These are phyloP conservation scores for Gigaspora rosea DNA, from an alignment of 192 early-diverging fungal genomes.

Conservation along the genomic window DNA sequence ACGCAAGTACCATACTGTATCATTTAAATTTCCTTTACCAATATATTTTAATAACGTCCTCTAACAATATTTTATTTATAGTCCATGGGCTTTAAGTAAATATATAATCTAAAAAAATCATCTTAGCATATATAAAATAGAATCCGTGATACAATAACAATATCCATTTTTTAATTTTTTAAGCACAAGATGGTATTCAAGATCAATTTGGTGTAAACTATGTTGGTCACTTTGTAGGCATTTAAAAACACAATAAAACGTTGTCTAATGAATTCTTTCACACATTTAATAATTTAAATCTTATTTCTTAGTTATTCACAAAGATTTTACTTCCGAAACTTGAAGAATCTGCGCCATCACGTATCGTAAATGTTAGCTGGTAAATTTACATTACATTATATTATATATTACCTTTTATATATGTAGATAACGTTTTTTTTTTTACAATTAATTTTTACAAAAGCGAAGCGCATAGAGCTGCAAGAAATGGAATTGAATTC, in stretches of 20 bases:
- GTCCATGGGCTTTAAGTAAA: slow-evolving; percentile 33
- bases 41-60: neutral
- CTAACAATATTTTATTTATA: neutral
- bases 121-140: too few species aligned
- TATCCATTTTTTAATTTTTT: too few species aligned
- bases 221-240: slow-evolving; percentile 40
- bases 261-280: neutral
- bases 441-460: slow-evolving; percentile 30
- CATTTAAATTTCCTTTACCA: neutral
- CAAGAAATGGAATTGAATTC: slow-evolving; percentile 44
- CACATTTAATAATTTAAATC: neutral
- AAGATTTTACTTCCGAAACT: slow-evolving; percentile 42
- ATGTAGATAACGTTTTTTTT: neutral
- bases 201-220: slow-evolving; percentile 52
- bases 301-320: slow-evolving; percentile 28
- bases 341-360: slow-evolving; percentile 44
- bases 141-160: too few species aligned
- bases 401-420: too few species aligned
- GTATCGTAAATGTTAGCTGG: slow-evolving; percentile 55
- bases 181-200: slow-evolving; percentile 43
- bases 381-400: neutral
- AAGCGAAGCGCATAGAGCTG: slow-evolving; percentile 37
- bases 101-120: too few species aligned
- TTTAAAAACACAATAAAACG: neutral
- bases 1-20: neutral